Evolutionary conservation across 140 eudicot genomes (phyloP), one percentile per base, ranked within the genome.

Genomic region (Bidens hawaiensis): DNA sequence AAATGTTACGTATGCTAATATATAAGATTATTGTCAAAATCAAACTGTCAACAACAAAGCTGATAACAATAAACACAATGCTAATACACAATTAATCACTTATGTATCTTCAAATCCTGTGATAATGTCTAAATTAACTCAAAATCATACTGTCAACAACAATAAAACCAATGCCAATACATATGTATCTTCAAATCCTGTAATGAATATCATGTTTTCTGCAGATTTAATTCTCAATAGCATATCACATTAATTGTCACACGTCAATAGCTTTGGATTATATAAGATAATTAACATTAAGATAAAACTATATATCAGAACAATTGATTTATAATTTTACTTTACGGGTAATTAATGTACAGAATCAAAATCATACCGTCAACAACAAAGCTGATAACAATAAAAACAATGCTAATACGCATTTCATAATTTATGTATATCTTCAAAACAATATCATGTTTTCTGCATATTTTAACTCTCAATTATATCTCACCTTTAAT

Each of bases 51-150:
- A n/a, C n/a, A n/a, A n/a, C n/a, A n/a, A n/a, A n/a, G n/a, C n/a
- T n/a, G n/a, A n/a, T n/a, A n/a, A n/a, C n/a, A n/a, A n/a, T n/a
- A n/a, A n/a, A n/a, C n/a, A n/a, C n/a, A n/a, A n/a, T n/a, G n/a
- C n/a, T n/a, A n/a, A n/a, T n/a, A n/a, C n/a, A n/a, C n/a, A n/a
- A n/a, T n/a, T n/a, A n/a, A n/a, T n/a, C 11, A 38, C 26, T 57
- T 27, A 14, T 27, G 38, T n/a, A n/a, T n/a, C 10, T n/a, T 36
- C 8, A 23, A 53, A 38, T 62, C 33, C 26, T 30, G 47, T 49
- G 38, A 42, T 42, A 62, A 38, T 14, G 31, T 23, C 53, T 49
- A 23, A 3, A 61, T 62, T 43, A 16, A 62, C 68, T 62, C 15
- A 9, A 42, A 61, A 28, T 56, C 43, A 56, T 43, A 31, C 15